Percentiles rank a stretch among this genome's conserved stretches.
Evolutionary conservation across 2,329 filamentous ascomycete species (phyloP).

Genomic region (Trichoderma cornu-damae): DNA sequence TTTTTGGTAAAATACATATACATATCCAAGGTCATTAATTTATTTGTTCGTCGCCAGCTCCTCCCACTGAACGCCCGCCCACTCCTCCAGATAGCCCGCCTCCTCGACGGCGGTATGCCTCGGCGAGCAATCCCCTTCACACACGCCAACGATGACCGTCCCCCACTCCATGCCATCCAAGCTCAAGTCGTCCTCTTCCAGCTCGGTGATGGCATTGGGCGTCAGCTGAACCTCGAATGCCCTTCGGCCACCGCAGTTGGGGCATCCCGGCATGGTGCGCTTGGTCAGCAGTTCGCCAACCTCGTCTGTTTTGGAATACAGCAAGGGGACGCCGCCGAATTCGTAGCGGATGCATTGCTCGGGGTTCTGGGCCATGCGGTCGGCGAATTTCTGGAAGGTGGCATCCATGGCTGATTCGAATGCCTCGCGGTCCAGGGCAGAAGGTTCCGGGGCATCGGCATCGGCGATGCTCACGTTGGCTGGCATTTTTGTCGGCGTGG

Average conservation of each 20-base stretch:
- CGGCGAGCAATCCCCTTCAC: conserved; percentile 69
- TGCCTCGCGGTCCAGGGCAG: conserved; percentile 59
- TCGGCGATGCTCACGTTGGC: conserved; percentile 43
- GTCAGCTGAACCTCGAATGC: conserved; percentile 91
- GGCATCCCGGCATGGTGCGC: conserved; percentile 65
- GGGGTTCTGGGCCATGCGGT: conserved; percentile 71
- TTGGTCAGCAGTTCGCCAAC: conserved; percentile 61
- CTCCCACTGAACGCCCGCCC: conserved; percentile 98
- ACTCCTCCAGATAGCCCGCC: conserved; percentile 84
- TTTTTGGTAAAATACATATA: neutral
- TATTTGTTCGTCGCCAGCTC: conserved; percentile 50
- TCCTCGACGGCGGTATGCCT: conserved; percentile 53
- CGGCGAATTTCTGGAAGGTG: conserved; percentile 75
- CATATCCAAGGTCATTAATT: neutral
- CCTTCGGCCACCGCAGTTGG: conserved; percentile 66
- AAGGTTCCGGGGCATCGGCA: conserved; percentile 38
- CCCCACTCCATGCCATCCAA: conserved; percentile 97
- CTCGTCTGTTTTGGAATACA: conserved; percentile 74
- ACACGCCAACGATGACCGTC: conserved; percentile 82
- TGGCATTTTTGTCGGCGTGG: conserved; percentile 44
- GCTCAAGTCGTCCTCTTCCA: conserved; percentile 70
- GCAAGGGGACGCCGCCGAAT: conserved; percentile 64
- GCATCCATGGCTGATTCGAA: conserved; percentile 72
- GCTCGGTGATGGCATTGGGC: conserved; percentile 81
- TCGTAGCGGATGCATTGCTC: conserved; percentile 80